A percentile compares a stretch with the other conserved stretches of the same genome.
Evolutionary conservation across 208 protist species (phyloP).

Genomic region (Lotmaria passim): DNA sequence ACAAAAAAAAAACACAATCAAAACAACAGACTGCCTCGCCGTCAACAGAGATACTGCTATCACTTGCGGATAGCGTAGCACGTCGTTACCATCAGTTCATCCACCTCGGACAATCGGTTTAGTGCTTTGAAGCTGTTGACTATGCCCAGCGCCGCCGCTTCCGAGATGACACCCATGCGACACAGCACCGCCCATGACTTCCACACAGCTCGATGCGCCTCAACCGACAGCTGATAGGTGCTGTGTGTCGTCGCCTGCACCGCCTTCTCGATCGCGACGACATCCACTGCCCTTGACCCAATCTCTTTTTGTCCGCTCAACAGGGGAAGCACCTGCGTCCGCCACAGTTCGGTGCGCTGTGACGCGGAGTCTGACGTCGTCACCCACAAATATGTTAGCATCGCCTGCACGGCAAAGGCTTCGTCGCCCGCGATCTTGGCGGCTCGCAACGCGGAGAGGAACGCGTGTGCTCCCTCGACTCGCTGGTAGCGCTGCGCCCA

Average conservation of each 20-base stretch:
- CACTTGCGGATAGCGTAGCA: slow-evolving; percentile 15
- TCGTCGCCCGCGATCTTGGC: slow-evolving; percentile 42
- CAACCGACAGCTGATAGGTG: slow-evolving; percentile 39
- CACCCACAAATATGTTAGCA: slow-evolving; percentile 59
- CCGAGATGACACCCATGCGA: slow-evolving; percentile 39
- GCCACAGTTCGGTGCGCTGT: slow-evolving; percentile 14
- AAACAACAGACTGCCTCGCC: background rate
- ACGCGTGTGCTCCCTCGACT: slow-evolving; percentile 65
- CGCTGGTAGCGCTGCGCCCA: slow-evolving; percentile 54
- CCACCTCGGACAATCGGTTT: slow-evolving; percentile 57
- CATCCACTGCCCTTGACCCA: background rate
- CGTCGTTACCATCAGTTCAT: slow-evolving; percentile 67
- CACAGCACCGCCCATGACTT: slow-evolving; percentile 53
- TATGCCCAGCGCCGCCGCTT: slow-evolving; percentile 34
- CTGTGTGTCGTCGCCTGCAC: slow-evolving; percentile 3
- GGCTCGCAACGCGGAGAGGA: slow-evolving; percentile 68
- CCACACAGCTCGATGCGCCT: slow-evolving; percentile 52
- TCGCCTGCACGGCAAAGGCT: slow-evolving; percentile 44
- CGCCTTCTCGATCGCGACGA: background rate
- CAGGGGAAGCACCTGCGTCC: slow-evolving; percentile 3
- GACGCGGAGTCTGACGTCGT: background rate
- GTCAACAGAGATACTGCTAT: background rate
- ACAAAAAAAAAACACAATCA: slow-evolving; percentile 9
- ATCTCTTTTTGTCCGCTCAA: background rate
- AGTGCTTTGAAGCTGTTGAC: slow-evolving; percentile 36